Conservation (phyloP, 2,329 filamentous ascomycete genomes). For the Parafenestella ontariensis region DNA sequence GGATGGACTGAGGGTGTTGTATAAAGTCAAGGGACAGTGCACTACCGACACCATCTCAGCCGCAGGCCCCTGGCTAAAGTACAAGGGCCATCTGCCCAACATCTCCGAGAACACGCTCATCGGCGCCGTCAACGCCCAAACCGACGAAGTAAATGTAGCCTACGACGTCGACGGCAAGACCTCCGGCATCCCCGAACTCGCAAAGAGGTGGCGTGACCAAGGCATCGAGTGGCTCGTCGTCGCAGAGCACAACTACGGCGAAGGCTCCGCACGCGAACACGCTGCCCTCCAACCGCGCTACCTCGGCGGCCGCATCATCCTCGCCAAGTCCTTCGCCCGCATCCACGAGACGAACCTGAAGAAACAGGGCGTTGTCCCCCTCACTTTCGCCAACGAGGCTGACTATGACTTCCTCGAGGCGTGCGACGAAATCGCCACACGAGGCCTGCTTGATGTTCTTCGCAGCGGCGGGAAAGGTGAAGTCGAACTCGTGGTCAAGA, state of each 20-base stretch:
- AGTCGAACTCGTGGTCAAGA: constrained; percentile 67
- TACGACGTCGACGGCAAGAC: constrained; percentile 82
- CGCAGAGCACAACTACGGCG: constrained; percentile 96
- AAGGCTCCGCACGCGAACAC: constrained; percentile 88
- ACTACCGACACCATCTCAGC: constrained; percentile 99
- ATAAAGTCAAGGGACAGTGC: constrained; percentile 97
- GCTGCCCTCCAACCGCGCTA: constrained; percentile 91
- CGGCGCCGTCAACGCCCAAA: constrained; percentile 90
- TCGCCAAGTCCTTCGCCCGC: constrained; percentile 85
- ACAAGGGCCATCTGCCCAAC: constrained; percentile 98
- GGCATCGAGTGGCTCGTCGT: constrained; percentile 88
- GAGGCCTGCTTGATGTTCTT: constrained; percentile 84
- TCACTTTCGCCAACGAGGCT: constrained; percentile 86
- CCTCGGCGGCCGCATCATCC: constrained; percentile 82
- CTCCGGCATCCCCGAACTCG: constrained; percentile 86
- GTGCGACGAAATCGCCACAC: constrained; percentile 81
- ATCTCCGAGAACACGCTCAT: constrained; percentile 98
- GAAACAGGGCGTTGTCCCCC: constrained; percentile 95
- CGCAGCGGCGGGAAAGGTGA: constrained; percentile 77
- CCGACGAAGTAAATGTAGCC: constrained; percentile 88
- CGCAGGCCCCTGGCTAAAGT: constrained; percentile 96
- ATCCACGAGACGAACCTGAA: constrained; percentile 97
- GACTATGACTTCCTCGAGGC: constrained; percentile 87
- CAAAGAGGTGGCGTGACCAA: constrained; percentile 78
- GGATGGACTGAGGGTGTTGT: constrained; percentile 79